Evolutionary conservation across 2,329 filamentous ascomycete species (phyloP), one percentile per base, ranked within the genome.

Genomic region (Penicillium sp.): DNA sequence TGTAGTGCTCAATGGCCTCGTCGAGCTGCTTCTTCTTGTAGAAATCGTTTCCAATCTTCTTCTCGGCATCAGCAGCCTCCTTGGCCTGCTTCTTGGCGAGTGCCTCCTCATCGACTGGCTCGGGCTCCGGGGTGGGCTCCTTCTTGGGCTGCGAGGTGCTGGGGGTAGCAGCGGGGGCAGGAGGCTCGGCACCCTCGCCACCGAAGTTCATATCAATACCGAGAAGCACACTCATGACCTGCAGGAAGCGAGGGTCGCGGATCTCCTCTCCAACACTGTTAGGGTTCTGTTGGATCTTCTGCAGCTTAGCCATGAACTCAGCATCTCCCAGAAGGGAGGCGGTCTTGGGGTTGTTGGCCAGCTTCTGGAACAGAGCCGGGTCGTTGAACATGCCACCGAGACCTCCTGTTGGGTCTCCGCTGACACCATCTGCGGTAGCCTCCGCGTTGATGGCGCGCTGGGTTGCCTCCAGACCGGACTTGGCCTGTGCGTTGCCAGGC

Each of bases 21-120:
- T 97, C 94, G 66, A 99, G 97, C 73, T 97, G 88, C 67, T 91
- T 89, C 85, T 97, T 97, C 88, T 99, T 99, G 84, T 99, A 99
- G 75, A 89, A 88, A 68, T 94, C 91, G 15, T 93, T 99, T 57
- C 94, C 94, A 57, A 96, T 82, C 31, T 88, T 90, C 86, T 99
- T 99, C 79, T 97, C 90, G 74, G 92, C 90, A 68, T 99, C 94
- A 44, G 93, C 94, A 62, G 89, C 91, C 70, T 89, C 90, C 82
- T 97, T 96, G 41, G 91, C 91, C 81, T 94, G 90, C 79, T 90
- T 90, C 78, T 93, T 92, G 60, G 89, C 90, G 55, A 86, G 74
- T 0, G 88, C 84, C 75, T 97, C 94, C 70, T 96, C 92, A 65
- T 96, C 91, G 70, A 91, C 81, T 39, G 84, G 83, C 67, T 89